phyloP scores from a whole-genome alignment of 495 filamentous ascomycete species.

The Penicillium nucicola region DNA sequence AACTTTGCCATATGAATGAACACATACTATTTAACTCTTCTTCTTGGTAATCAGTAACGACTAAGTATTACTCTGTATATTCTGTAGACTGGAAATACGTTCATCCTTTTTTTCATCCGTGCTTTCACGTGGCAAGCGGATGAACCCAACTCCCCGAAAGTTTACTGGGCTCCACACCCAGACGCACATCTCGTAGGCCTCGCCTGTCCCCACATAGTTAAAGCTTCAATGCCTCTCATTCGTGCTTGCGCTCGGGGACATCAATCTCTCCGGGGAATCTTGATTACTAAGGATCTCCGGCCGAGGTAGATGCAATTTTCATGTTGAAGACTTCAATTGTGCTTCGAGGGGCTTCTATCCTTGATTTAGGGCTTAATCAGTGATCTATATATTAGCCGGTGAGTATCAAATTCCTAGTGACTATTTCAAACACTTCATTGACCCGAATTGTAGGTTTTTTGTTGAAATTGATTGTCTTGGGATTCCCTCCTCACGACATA shows the following conservation, averaged over 20 bases:
- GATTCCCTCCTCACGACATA: too few species aligned
- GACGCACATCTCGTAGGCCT: too few species aligned
- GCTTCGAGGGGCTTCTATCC: background rate
- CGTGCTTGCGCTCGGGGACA: constrained; percentile 11
- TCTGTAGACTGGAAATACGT: too few species aligned
- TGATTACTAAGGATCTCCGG: constrained; percentile 3
- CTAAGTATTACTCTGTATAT: too few species aligned
- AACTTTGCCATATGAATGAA: constrained; percentile 7
- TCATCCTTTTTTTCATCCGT: too few species aligned
- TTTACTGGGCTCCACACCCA: too few species aligned
- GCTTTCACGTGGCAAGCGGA: background rate
- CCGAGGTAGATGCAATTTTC: constrained; percentile 1
- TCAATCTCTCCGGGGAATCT: constrained; percentile 17
- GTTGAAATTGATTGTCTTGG: too few species aligned
- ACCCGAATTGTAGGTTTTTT: too few species aligned
- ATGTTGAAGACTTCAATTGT: background rate
- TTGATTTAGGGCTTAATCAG: too few species aligned
- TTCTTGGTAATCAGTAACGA: background rate
- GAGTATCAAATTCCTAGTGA: too few species aligned
- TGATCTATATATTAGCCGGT: too few species aligned
- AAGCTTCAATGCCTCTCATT: background rate
- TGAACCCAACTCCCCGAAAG: constrained; percentile 1
- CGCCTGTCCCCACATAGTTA: background rate
- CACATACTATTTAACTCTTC: background rate
- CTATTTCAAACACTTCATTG: too few species aligned